Base-by-base conservation (phyloP, 306 rosid species). In the Crataegus laevigata region DNA sequence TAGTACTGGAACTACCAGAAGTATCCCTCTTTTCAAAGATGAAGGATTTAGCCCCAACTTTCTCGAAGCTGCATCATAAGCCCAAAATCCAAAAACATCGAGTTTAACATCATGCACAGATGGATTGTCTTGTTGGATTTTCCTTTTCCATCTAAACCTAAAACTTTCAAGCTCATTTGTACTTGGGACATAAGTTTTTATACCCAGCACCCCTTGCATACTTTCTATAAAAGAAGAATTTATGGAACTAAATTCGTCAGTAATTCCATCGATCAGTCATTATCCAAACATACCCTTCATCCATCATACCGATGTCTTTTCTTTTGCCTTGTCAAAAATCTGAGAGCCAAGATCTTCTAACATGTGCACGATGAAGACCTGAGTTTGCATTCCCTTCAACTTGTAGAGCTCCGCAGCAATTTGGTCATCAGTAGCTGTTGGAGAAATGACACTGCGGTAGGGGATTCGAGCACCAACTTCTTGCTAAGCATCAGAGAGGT, bases 351-450 rank as follows among this genome's bases (percentile, higher is more conserved):
- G 73, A 47, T 0, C 0, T 1, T 61, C 22, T 0, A 40, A 0
- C 89, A 87, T 82, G 77, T 91, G 89, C 11, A 85, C 82, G 29
- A 91, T 29, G 26, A 91, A 88, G 8, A 87, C 90, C 69, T 87
- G 82, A 1, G 84, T 82, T 42, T 78, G 80, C 88, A 82, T 81
- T 2, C 75, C 72, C 87, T 64, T 90, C 43, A 90, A 55, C 70
- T 84, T 83, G 42, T 75, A 73, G 18, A 90, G 93, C 74, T 87
- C 87, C 11, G 0, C 2, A 14, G 2, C 52, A 3, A 90, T 87
- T 1, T 52, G 82, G 18, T 80, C 85, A 42, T 81, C 82, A 0
- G 80, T 68, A 62, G 89, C 83, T 2, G 52, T 8, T 3, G 76
- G 71, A 47, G 83, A 19, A 55, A 91, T 81, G 36, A 74, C 66